These are phyloP conservation scores for Debaryomyces hansenii DNA, from an alignment of 805 yeast species.

Conservation along the genomic window DNA sequence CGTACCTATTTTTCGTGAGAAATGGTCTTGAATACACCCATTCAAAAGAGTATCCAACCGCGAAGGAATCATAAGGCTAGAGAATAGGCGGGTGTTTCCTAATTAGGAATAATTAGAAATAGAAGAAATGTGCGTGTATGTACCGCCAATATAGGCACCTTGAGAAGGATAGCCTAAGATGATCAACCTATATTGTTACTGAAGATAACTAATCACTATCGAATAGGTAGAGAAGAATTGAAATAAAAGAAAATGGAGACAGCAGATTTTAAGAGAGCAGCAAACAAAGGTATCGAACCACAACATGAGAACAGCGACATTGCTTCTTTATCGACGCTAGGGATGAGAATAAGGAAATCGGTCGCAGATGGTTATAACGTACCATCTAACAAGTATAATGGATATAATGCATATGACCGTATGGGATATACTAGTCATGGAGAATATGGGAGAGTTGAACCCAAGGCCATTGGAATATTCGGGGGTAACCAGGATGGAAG, in stretches of 20 bases:
- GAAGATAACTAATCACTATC: too few species aligned
- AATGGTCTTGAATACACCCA: background rate
- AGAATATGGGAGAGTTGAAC: background rate
- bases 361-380: slow-evolving; percentile 58
- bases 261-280: slow-evolving; percentile 29
- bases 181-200: too few species aligned
- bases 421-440: background rate
- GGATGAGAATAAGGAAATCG: slow-evolving; percentile 71
- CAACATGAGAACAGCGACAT: slow-evolving; percentile 25
- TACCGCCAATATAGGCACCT: too few species aligned
- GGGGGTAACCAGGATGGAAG: slow-evolving; percentile 6
- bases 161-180: too few species aligned
- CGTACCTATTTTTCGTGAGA: too few species aligned
- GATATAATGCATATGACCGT: slow-evolving; percentile 4
- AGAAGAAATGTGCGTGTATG: background rate
- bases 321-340: slow-evolving; percentile 52
- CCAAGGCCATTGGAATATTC: slow-evolving; percentile 11
- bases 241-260: background rate
- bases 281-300: slow-evolving; percentile 30
- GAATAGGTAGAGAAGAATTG: too few species aligned
- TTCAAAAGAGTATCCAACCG: background rate
- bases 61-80: background rate
- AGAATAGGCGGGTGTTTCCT: slow-evolving; percentile 1
- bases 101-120: background rate
- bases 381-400: slow-evolving; percentile 12